These are phyloP conservation scores for Ophiostoma himal-ulmi DNA, from an alignment of 2,329 filamentous ascomycete genomes.

Conservation along the genomic window DNA sequence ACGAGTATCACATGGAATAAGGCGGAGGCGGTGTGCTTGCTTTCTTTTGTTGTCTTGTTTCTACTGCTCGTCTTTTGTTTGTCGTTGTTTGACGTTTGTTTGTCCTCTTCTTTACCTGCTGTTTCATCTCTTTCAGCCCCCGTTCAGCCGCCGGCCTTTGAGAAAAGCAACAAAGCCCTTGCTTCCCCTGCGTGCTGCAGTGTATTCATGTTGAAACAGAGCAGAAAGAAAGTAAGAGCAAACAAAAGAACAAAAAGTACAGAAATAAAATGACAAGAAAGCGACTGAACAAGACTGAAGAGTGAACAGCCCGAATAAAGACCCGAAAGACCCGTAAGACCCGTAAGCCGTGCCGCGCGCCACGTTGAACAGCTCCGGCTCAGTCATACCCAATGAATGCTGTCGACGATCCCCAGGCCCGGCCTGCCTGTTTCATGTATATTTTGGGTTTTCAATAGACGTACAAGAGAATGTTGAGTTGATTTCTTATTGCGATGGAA, in stretches of 20 bases:
- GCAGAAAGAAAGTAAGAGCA: not conserved
- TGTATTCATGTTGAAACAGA: not conserved
- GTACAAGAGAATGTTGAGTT: no score
- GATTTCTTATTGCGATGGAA: not conserved
- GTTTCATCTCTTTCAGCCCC: slow-evolving; percentile 8
- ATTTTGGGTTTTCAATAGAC: not conserved
- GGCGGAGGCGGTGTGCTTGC: slow-evolving; percentile 3
- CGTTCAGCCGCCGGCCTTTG: not conserved
- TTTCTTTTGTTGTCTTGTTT: not conserved
- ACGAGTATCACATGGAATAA: not conserved
- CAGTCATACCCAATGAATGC: not conserved
- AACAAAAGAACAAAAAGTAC: not conserved
- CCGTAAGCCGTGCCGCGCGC: not conserved
- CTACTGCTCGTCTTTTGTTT: not conserved
- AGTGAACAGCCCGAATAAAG: not conserved
- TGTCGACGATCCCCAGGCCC: not conserved
- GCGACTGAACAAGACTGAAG: not conserved
- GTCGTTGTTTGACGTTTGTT: not conserved
- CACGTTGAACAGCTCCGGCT: not conserved
- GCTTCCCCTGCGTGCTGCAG: not conserved
- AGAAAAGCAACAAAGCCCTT: not conserved
- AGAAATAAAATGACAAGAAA: not conserved
- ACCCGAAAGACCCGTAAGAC: not conserved
- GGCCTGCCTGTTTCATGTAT: slow-evolving; percentile 4
- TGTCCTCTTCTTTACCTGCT: not conserved